These are phyloP conservation scores for Solanum tacnaense DNA, from an alignment of 257 asterid species.

Conservation along the genomic window DNA sequence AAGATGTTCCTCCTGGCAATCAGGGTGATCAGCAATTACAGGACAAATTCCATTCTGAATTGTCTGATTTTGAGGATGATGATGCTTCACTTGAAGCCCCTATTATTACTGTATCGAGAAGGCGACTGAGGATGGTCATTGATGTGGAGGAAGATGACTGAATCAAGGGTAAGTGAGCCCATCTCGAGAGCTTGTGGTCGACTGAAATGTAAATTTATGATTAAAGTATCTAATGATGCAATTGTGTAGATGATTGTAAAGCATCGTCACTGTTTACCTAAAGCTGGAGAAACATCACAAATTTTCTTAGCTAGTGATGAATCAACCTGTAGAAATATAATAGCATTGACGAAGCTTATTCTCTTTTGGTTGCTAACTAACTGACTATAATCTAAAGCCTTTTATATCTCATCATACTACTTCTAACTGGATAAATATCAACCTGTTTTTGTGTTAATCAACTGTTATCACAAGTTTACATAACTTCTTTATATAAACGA, in stretches of 20 bases:
- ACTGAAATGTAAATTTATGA: neutral
- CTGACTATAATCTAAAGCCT: neutral
- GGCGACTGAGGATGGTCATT: slow-evolving; percentile 63
- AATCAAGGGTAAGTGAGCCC: neutral
- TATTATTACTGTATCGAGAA: slow-evolving; percentile 30
- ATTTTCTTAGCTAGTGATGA: neutral
- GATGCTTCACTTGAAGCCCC: slow-evolving; percentile 12
- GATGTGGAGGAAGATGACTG: slow-evolving; percentile 72
- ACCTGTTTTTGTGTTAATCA: neutral
- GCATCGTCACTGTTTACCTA: neutral
- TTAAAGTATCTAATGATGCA: neutral
- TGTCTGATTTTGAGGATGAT: slow-evolving; percentile 36
- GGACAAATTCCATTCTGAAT: slow-evolving; percentile 8
- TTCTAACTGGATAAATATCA: neutral
- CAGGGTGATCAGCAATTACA: slow-evolving; percentile 11
- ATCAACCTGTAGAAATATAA: neutral
- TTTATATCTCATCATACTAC: neutral
- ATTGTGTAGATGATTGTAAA: neutral
- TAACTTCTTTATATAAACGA: neutral
- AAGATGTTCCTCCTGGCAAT: neutral
- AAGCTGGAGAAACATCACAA: neutral
- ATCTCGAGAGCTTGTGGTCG: neutral
- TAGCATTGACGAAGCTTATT: neutral
- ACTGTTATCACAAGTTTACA: neutral
- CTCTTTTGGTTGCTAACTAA: neutral